Evolutionary conservation across 2,329 filamentous ascomycete genomes (phyloP).

Genomic region (Bipolaris oryzae): DNA sequence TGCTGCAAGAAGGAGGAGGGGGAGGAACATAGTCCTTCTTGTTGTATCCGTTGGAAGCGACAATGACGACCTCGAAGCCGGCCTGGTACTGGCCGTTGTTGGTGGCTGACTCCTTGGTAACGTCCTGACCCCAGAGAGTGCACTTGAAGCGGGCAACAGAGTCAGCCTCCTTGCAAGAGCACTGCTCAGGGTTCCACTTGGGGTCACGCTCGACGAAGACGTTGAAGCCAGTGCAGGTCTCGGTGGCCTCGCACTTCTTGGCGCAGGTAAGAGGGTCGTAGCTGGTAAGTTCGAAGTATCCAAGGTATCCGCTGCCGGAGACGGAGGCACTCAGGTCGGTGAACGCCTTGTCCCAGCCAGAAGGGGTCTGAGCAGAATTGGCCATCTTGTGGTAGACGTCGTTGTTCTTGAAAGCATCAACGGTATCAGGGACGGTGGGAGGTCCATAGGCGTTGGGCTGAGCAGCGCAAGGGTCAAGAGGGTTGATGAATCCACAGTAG

Average conservation of each 20-base stretch:
- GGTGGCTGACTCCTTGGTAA: slow-evolving; percentile 26
- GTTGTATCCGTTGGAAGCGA: slow-evolving; percentile 43
- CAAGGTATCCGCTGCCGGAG: slow-evolving; percentile 28
- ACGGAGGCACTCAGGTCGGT: slow-evolving; percentile 25
- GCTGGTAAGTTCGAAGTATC: slow-evolving; percentile 31
- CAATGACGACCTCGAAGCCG: slow-evolving; percentile 40
- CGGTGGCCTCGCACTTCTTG: slow-evolving; percentile 24
- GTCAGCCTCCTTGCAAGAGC: slow-evolving; percentile 28
- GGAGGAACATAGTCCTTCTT: slow-evolving; percentile 28
- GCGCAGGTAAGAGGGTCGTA: slow-evolving; percentile 29
- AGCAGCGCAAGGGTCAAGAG: slow-evolving; percentile 33
- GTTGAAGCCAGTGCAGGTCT: slow-evolving; percentile 35
- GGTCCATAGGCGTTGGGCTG: slow-evolving; percentile 33
- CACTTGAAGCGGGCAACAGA: slow-evolving; percentile 34
- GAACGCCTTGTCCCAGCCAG: slow-evolving; percentile 29
- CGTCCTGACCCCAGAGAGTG: slow-evolving; percentile 31
- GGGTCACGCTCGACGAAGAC: slow-evolving; percentile 36
- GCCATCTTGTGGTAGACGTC: slow-evolving; percentile 31
- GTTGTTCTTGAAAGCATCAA: slow-evolving; percentile 32
- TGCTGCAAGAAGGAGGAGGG: slow-evolving; percentile 28
- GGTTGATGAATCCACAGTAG: slow-evolving; percentile 38
- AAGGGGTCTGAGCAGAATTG: slow-evolving; percentile 26
- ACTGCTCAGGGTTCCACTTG: slow-evolving; percentile 31
- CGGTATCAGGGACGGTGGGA: slow-evolving; percentile 29
- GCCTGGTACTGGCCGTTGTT: slow-evolving; percentile 27